These are phyloP conservation scores for Alliaria petiolata DNA, from an alignment of 345 rosid species.

Conservation along the genomic window DNA sequence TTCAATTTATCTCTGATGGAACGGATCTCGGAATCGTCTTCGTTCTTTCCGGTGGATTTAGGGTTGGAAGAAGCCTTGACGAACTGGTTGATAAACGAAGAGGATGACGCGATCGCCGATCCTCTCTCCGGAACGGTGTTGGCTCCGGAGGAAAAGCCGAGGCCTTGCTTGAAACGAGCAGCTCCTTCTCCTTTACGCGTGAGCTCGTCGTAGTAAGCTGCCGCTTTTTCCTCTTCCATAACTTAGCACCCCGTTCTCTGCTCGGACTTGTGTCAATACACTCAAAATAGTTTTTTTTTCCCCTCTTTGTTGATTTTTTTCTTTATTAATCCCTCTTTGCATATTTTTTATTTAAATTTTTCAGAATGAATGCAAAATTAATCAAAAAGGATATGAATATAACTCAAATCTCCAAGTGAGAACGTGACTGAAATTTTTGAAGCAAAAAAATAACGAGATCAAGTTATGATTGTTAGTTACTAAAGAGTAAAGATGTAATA, in stretches of 20 bases:
- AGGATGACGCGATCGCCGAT: conserved; percentile 47
- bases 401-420: too few species aligned
- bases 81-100: conserved; percentile 68
- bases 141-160: conserved; percentile 63
- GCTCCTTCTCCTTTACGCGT: conserved; percentile 90
- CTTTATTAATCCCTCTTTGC: not conserved
- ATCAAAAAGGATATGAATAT: too few species aligned
- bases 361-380: too few species aligned
- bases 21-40: conserved; percentile 58
- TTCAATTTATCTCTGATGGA: conserved; percentile 70
- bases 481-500: too few species aligned
- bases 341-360: too few species aligned
- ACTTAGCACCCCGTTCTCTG: not conserved
- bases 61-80: conserved; percentile 79
- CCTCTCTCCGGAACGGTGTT: conserved; percentile 43
- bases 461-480: too few species aligned
- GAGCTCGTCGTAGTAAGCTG: conserved; percentile 80
- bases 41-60: conserved; percentile 42
- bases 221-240: conserved; percentile 80
- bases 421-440: too few species aligned
- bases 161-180: conserved; percentile 95
- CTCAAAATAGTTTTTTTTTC: too few species aligned
- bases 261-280: not conserved
- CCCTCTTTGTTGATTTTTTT: too few species aligned
- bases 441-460: too few species aligned